These are phyloP conservation scores for Hypoxylon sp. DNA, from an alignment of 2,329 filamentous ascomycete genomes.

Conservation along the genomic window DNA sequence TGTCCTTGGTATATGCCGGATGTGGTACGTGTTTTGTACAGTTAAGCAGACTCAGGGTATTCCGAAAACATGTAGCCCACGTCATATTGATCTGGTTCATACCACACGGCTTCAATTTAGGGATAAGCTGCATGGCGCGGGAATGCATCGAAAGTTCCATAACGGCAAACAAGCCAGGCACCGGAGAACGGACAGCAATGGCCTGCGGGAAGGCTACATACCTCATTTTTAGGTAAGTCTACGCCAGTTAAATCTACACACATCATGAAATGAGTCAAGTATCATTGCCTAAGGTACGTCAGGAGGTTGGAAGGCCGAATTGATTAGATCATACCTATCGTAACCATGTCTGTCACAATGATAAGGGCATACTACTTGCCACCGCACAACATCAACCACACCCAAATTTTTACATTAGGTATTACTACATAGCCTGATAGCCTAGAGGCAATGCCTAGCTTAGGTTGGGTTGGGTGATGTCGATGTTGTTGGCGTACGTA, in stretches of 20 bases:
- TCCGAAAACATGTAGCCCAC: slow-evolving; percentile 30
- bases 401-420: slow-evolving; percentile 27
- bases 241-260: slow-evolving; percentile 17
- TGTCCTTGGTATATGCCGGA: slow-evolving; percentile 7
- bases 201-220: slow-evolving; percentile 31
- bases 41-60: slow-evolving; percentile 22
- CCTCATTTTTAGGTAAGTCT: slow-evolving; percentile 30
- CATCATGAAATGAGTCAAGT: slow-evolving; percentile 33
- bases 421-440: slow-evolving; percentile 22
- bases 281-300: slow-evolving; percentile 15
- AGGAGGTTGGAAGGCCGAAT: slow-evolving; percentile 19
- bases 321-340: slow-evolving; percentile 30
- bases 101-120: slow-evolving; percentile 2
- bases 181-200: slow-evolving; percentile 23
- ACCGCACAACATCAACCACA: slow-evolving; percentile 37
- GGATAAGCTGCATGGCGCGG: slow-evolving; percentile 34
- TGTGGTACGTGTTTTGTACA: slow-evolving; percentile 6
- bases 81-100: slow-evolving; percentile 33
- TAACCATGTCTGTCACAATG: slow-evolving; percentile 27
- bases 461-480: slow-evolving; percentile 12
- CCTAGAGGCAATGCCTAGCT: not conserved
- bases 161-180: slow-evolving; percentile 35
- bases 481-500: slow-evolving; percentile 15
- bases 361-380: slow-evolving; percentile 33
- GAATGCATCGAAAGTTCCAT: slow-evolving; percentile 37